Evolutionary conservation across 257 asterid genomes (phyloP).

Genomic region (Penstemon eatonii): DNA sequence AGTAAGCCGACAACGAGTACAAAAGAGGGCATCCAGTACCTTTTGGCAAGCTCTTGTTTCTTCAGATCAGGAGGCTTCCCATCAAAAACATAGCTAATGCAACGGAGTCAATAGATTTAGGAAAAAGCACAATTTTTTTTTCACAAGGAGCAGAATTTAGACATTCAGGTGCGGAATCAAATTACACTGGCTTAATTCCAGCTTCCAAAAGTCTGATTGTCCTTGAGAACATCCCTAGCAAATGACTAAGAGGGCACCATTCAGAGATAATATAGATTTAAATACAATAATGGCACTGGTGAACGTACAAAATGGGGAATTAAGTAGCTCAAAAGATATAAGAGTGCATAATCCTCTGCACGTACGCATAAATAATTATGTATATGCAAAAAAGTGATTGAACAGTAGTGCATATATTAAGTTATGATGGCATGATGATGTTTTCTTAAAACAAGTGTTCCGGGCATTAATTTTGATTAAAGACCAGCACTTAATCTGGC

Average conservation of each 20-base stretch:
- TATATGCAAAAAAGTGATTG: background rate
- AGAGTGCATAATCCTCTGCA: slow-evolving; percentile 7
- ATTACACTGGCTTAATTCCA: slow-evolving; percentile 96
- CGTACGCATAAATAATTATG: background rate
- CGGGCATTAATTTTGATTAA: background rate
- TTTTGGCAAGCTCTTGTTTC: slow-evolving; percentile 94
- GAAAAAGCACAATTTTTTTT: slow-evolving; percentile 12
- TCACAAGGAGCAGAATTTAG: slow-evolving; percentile 17
- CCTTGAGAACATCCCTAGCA: slow-evolving; percentile 93
- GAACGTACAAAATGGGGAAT: background rate
- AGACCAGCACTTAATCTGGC: background rate
- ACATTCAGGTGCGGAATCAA: slow-evolving; percentile 21
- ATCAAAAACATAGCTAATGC: slow-evolving; percentile 67
- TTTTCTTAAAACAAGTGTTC: slow-evolving; percentile 14
- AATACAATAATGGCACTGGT: background rate
- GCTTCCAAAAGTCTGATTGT: slow-evolving; percentile 98
- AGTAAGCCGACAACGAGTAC: slow-evolving; percentile 20
- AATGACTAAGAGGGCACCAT: slow-evolving; percentile 56
- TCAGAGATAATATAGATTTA: slow-evolving; percentile 16
- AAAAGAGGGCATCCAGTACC: slow-evolving; percentile 47
- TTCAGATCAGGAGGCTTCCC: slow-evolving; percentile 97
- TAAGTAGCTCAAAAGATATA: too few relatives aligned
- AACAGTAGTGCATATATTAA: slow-evolving; percentile 3
- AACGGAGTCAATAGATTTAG: slow-evolving; percentile 20
- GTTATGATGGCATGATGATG: slow-evolving; percentile 2